Conservation (phyloP, 768 basidiomycete species). For the Boletus rubescentipes region DNA sequence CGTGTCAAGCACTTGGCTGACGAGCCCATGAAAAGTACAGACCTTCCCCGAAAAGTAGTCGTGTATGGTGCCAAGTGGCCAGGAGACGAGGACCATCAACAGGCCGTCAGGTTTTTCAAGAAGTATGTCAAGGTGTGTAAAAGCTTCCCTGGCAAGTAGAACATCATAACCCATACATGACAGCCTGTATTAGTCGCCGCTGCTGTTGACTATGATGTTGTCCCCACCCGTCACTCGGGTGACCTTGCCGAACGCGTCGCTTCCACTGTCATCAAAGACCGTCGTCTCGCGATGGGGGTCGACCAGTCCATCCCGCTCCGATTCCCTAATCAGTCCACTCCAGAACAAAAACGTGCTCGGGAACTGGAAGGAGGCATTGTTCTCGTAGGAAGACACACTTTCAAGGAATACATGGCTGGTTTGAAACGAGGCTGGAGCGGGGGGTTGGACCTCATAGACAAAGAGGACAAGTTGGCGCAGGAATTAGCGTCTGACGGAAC, state of each 20-base stretch:
- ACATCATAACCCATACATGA: slow-evolving; percentile 1
- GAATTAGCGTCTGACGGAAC: slow-evolving; percentile 68
- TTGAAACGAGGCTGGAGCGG: slow-evolving; percentile 83
- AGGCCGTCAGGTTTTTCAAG: slow-evolving; percentile 84
- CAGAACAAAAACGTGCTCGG: slow-evolving; percentile 49
- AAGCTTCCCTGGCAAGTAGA: slow-evolving; percentile 11
- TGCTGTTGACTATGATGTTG: slow-evolving; percentile 87
- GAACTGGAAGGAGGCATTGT: slow-evolving; percentile 83
- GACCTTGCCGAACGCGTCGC: slow-evolving; percentile 78
- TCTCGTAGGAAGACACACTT: slow-evolving; percentile 82
- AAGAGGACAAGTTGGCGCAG: slow-evolving; percentile 67
- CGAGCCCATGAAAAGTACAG: slow-evolving; percentile 61
- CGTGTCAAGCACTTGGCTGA: slow-evolving; percentile 78
- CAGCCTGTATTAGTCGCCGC: slow-evolving; percentile 95
- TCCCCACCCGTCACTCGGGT: slow-evolving; percentile 79
- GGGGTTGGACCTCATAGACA: slow-evolving; percentile 62
- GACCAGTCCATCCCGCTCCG: slow-evolving; percentile 47
- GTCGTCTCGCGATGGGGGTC: slow-evolving; percentile 66
- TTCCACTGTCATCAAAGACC: slow-evolving; percentile 65
- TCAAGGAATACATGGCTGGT: slow-evolving; percentile 95
- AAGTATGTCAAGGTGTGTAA: slow-evolving; percentile 91
- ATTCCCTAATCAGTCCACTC: slow-evolving; percentile 54
- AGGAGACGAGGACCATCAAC: slow-evolving; percentile 89
- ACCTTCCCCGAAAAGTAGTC: slow-evolving; percentile 71
- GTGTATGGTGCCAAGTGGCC: slow-evolving; percentile 93